Evolutionary conservation across 441 rosid genomes (phyloP), one percentile per base, ranked within the genome.

Genomic region (Omphalea diandra): DNA sequence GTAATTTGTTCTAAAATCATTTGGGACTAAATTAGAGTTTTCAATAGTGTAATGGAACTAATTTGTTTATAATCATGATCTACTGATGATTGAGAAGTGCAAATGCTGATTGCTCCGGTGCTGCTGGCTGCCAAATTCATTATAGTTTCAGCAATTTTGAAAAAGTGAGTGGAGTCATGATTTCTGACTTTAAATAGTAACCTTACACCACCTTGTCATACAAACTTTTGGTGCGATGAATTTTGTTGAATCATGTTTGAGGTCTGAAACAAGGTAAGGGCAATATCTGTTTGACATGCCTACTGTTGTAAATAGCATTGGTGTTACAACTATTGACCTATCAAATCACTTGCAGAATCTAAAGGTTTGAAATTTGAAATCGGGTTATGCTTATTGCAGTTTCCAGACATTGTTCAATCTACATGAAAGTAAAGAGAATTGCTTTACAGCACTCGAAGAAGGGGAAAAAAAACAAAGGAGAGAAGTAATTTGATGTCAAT

Each of bases 241-340:
- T 62, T 69, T 64, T 58, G 35, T 44, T 65, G 73, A 61, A 62
- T 76, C 43, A 61, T 73, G 72, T 63, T 82, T 79, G 85, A 94
- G 99, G 81, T 87, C 94, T 67, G 90, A 92, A 54, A 77, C 70
- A 52, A 90, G 81, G 85, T 91, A 86, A 75, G 98, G 99, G 56
- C 88, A 83, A 69, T 79, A 90, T 71, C 76, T 86, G 52, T 92
- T 92, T 60, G 88, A 89, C 78, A 85, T 92, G 67, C 91, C 93
- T 29, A 75, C 86, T 38, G 84, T 94, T 78, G 97, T 97, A 70
- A 87, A 88, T 77, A 82, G 72, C 83, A 71, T 87, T 63, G 81
- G 88, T 35, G 59, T 79, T 79, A 82, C 94, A 76, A 71, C 86
- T 43, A 53, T 75, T 59, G 87, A 90, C 44, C 72, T 92, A 71